Evolutionary conservation across 2,329 filamentous ascomycete species (phyloP).

Genomic region (Phyllosticta citribraziliensis): DNA sequence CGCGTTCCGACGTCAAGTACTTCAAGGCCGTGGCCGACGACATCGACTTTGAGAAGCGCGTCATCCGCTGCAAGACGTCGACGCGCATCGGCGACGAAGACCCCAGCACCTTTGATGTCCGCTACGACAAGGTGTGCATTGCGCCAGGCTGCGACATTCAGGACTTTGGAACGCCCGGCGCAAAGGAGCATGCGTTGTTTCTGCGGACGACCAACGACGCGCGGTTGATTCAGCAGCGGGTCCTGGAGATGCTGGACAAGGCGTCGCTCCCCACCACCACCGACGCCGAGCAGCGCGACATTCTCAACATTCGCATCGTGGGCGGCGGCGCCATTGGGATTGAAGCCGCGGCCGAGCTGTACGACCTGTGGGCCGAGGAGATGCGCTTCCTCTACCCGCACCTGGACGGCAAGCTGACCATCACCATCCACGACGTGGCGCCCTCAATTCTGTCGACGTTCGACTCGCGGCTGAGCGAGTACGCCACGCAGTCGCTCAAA

Average conservation of each 20-base stretch:
- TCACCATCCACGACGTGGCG: slow-evolving; percentile 38
- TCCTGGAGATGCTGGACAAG: slow-evolving; percentile 29
- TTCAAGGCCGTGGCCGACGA: slow-evolving; percentile 32
- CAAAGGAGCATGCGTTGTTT: slow-evolving; percentile 31
- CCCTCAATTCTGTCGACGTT: slow-evolving; percentile 32
- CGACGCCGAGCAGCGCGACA: slow-evolving; percentile 22
- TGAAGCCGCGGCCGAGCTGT: slow-evolving; percentile 35
- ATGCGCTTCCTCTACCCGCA: slow-evolving; percentile 32
- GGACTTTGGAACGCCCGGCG: slow-evolving; percentile 33
- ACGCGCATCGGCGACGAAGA: background rate
- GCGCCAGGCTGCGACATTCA: slow-evolving; percentile 32
- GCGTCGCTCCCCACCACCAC: slow-evolving; percentile 22
- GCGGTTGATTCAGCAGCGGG: slow-evolving; percentile 23
- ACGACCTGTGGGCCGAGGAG: slow-evolving; percentile 32
- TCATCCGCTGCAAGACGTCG: background rate
- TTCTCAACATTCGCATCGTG: slow-evolving; percentile 31
- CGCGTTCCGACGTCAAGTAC: slow-evolving; percentile 19
- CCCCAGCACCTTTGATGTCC: slow-evolving; percentile 24
- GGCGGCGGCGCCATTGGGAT: slow-evolving; percentile 36
- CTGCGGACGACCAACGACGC: slow-evolving; percentile 29
- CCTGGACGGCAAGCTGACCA: slow-evolving; percentile 29
- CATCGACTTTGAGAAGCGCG: slow-evolving; percentile 29
- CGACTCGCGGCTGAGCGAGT: slow-evolving; percentile 32
- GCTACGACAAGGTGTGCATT: slow-evolving; percentile 34
- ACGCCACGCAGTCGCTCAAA: slow-evolving; percentile 30